A percentile compares a stretch with the other conserved stretches of the same genome.
Evolutionary conservation across 1,284 basidiomycete genomes (phyloP).

Genomic region (Apiotrichum gracile): DNA sequence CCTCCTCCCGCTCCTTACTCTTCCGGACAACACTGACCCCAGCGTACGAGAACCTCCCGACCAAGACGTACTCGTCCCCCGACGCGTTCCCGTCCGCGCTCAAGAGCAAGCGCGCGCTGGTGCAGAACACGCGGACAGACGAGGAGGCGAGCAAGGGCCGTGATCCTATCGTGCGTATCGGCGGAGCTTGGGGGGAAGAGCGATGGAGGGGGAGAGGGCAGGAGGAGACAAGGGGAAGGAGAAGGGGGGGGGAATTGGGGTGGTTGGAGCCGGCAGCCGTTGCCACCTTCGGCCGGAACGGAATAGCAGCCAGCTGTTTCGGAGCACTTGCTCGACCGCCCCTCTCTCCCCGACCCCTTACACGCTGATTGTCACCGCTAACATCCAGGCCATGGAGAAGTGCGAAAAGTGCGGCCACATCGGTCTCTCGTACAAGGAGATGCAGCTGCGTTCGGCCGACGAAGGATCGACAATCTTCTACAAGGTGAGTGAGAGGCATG

Average conservation of each 20-base stretch:
- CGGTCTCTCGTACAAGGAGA: slow-evolving; percentile 47
- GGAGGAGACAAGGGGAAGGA: neutral
- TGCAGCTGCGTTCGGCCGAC: slow-evolving; percentile 76
- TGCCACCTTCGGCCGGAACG: too few relatives aligned
- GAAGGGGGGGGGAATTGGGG: neutral
- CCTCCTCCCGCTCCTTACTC: neutral
- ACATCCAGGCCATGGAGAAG: slow-evolving; percentile 72
- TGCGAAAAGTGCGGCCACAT: slow-evolving; percentile 84
- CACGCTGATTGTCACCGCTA: neutral
- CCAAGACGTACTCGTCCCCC: slow-evolving; percentile 82
- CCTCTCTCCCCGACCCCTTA: too few relatives aligned
- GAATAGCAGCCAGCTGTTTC: too few relatives aligned
- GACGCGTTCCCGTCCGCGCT: slow-evolving; percentile 90
- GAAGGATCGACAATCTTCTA: slow-evolving; percentile 75
- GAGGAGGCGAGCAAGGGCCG: slow-evolving; percentile 64
- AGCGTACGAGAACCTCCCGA: slow-evolving; percentile 92
- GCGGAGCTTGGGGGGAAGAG: neutral
- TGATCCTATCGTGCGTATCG: slow-evolving; percentile 53
- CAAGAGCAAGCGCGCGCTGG: slow-evolving; percentile 76
- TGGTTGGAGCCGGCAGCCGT: too few relatives aligned
- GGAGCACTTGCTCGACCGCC: too few relatives aligned
- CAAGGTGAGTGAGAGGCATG: slow-evolving; percentile 33
- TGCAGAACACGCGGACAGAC: slow-evolving; percentile 75
- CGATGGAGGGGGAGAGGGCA: neutral
- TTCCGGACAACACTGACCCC: neutral